A percentile compares a stretch with the other conserved stretches of the same genome.
These are phyloP conservation scores for Strobilomyces dryophilus DNA, from an alignment of 768 basidiomycete genomes.

Conservation along the genomic window DNA sequence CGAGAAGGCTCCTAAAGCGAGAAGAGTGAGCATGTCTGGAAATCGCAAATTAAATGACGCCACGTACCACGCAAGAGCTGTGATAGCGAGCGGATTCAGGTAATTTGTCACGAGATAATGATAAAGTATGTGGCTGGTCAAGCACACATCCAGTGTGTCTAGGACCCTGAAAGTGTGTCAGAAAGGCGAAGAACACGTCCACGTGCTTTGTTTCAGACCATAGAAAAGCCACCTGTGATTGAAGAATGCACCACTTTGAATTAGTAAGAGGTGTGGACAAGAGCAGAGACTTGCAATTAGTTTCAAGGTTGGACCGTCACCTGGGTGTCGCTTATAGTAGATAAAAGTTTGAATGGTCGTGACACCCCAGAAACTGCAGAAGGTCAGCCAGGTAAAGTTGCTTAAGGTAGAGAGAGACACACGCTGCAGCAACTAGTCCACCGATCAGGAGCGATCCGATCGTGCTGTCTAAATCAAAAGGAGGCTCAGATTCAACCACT, in stretches of 20 bases:
- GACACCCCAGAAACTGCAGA: slow-evolving; percentile 49
- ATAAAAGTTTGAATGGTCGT: slow-evolving; percentile 50
- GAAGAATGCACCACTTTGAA: slow-evolving; percentile 21
- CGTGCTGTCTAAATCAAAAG: slow-evolving; percentile 39
- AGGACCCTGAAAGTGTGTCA: slow-evolving; percentile 27
- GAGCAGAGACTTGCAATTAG: slow-evolving; percentile 31
- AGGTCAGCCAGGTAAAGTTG: background rate
- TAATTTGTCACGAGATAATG: slow-evolving; percentile 55
- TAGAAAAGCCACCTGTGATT: slow-evolving; percentile 26
- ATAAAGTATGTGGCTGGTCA: slow-evolving; percentile 53
- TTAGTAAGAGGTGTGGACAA: slow-evolving; percentile 26
- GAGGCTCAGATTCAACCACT: background rate
- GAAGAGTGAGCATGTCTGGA: background rate
- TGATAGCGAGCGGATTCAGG: slow-evolving; percentile 40
- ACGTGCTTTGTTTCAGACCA: slow-evolving; percentile 7
- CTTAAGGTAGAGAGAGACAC: slow-evolving; percentile 14
- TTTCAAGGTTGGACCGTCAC: slow-evolving; percentile 34
- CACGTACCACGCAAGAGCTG: slow-evolving; percentile 41
- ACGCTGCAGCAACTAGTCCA: slow-evolving; percentile 55
- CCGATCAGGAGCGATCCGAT: slow-evolving; percentile 56
- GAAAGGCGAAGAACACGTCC: background rate
- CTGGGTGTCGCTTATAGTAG: slow-evolving; percentile 40
- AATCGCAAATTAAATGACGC: too few relatives aligned
- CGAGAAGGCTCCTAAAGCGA: slow-evolving; percentile 46
- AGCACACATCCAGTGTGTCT: slow-evolving; percentile 50